These are phyloP conservation scores for Lathyrus tuberosus DNA, from an alignment of 306 rosid species.

Conservation along the genomic window DNA sequence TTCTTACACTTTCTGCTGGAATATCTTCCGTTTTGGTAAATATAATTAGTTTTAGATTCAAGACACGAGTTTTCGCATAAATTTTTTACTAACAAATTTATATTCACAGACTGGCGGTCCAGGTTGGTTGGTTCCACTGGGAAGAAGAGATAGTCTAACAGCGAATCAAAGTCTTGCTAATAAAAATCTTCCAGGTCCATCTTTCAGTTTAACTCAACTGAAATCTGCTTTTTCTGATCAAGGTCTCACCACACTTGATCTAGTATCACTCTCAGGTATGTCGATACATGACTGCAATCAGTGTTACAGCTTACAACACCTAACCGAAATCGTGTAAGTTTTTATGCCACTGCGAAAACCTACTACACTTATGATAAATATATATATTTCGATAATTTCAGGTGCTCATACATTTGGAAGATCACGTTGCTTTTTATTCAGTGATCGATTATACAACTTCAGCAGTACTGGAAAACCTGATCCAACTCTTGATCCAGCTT, in stretches of 20 bases:
- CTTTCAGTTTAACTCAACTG: neutral
- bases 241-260: neutral
- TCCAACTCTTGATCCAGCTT: conserved; percentile 35
- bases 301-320: no score
- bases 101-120: conserved; percentile 50
- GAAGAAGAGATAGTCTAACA: conserved; percentile 8
- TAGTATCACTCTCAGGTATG: conserved; percentile 3
- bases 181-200: neutral
- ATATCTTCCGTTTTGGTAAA: conserved; percentile 41
- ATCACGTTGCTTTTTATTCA: conserved; percentile 21
- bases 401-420: conserved; percentile 54
- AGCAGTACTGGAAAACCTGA: conserved; percentile 28
- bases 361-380: no score
- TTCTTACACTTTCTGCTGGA: conserved; percentile 56
- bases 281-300: no score
- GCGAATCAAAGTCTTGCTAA: neutral
- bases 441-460: conserved; percentile 36
- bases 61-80: no score
- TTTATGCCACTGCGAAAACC: no score
- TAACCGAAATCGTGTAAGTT: no score
- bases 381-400: no score
- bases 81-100: neutral
- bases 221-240: neutral
- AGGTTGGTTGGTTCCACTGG: conserved; percentile 35
- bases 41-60: conserved; percentile 2